A percentile compares a stretch with the other conserved stretches of the same genome.
These are phyloP conservation scores for Narthecium ossifragum DNA, from an alignment of 106 monocot species.

Conservation along the genomic window DNA sequence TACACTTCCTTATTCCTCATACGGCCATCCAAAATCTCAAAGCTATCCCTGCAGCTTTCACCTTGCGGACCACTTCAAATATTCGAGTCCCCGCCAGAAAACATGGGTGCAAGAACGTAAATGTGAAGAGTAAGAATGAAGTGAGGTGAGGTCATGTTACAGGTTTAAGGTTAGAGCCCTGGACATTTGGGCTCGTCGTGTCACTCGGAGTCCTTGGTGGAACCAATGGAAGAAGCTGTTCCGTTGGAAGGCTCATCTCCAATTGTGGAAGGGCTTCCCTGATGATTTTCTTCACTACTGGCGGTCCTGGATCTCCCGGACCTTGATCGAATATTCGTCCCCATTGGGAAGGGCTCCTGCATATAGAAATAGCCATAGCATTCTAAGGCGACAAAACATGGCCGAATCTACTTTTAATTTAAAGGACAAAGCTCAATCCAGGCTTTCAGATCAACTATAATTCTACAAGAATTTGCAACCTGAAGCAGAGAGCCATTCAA, in stretches of 20 bases:
- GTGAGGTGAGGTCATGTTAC: not conserved
- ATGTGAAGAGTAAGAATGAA: not conserved
- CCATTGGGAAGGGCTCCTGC: slow-evolving; percentile 44
- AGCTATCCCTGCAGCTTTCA: slow-evolving; percentile 28
- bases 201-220: slow-evolving; percentile 5
- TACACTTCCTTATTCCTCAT: slow-evolving; percentile 20
- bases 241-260: slow-evolving; percentile 14
- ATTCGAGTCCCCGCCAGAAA: too few relatives aligned
- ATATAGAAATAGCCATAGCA: not conserved
- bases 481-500: not conserved
- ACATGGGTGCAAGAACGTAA: too few relatives aligned
- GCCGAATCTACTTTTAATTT: not conserved
- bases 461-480: not conserved
- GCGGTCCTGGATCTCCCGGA: slow-evolving; percentile 15
- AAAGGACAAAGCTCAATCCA: not conserved
- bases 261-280: slow-evolving; percentile 12
- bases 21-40: slow-evolving; percentile 23
- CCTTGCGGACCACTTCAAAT: too few relatives aligned
- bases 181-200: not conserved
- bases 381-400: not conserved
- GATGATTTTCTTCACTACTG: slow-evolving; percentile 17
- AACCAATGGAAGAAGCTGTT: not conserved
- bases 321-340: slow-evolving; percentile 27
- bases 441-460: not conserved
- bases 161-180: not conserved